Percentiles rank a stretch among this genome's conserved stretches.
phyloP scores from a whole-genome alignment of 805 yeast species.

The Nakazawaea pomicola region DNA sequence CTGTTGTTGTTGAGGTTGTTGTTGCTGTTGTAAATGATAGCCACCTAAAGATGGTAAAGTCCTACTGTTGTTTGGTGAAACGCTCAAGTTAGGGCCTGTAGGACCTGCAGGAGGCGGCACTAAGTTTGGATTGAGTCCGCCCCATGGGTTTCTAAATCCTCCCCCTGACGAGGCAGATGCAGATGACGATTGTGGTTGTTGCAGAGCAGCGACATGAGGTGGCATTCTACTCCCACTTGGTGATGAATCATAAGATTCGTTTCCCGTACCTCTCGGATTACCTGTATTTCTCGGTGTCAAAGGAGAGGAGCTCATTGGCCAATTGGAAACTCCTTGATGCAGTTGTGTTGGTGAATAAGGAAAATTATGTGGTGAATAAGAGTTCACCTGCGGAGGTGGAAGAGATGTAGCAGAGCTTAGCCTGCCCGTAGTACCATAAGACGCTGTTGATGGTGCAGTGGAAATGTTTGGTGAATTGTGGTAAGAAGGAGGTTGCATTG shows the following conservation, averaged over 20 bases:
- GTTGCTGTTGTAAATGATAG: constrained; percentile 4
- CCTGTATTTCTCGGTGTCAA: constrained; percentile 4
- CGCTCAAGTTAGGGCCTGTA: constrained; percentile 1
- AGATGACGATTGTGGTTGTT: background rate
- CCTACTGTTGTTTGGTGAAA: constrained; percentile 10
- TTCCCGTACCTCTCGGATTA: background rate
- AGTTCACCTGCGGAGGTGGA: constrained; percentile 2
- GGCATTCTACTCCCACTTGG: constrained; percentile 2
- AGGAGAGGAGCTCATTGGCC: constrained; percentile 7
- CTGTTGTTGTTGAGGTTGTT: constrained; percentile 4
- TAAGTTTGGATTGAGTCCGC: background rate
- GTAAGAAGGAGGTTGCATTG: background rate
- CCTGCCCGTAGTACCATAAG: background rate
- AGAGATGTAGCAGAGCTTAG: background rate
- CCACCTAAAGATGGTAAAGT: constrained; percentile 6
- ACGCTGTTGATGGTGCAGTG: background rate
- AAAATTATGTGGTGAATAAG: constrained; percentile 1
- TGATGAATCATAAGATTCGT: constrained; percentile 4
- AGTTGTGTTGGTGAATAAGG: constrained; percentile 8
- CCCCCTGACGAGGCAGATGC: constrained; percentile 2
- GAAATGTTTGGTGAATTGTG: background rate
- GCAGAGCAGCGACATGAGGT: background rate
- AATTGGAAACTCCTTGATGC: background rate
- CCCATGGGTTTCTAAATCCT: constrained; percentile 12
- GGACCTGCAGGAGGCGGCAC: constrained; percentile 2